phyloP scores from a whole-genome alignment of 371 early-diverging fungal genomes.

The Sporodiniella umbellata region DNA sequence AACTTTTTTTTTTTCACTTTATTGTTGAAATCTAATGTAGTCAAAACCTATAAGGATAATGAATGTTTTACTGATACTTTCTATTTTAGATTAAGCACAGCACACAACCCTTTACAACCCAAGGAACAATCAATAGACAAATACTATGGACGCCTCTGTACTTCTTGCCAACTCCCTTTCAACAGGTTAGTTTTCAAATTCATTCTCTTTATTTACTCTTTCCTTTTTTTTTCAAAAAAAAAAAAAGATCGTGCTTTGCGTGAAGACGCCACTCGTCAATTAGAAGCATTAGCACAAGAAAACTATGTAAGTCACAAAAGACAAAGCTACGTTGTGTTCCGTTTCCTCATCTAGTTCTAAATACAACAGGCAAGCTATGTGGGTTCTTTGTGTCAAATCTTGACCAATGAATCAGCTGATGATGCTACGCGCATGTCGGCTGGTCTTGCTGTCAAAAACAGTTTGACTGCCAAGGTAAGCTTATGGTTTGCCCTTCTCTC shows the following conservation, averaged over 20 bases:
- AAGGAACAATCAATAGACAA: conserved; percentile 37
- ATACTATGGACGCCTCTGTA: conserved; percentile 63
- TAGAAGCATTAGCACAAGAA: conserved; percentile 70
- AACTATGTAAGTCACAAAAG: conserved; percentile 68
- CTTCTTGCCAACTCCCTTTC: conserved; percentile 62
- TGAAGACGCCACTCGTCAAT: conserved; percentile 75
- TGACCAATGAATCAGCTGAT: conserved; percentile 68
- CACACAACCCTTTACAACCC: conserved; percentile 72
- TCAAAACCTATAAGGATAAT: neutral
- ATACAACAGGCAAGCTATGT: conserved; percentile 79
- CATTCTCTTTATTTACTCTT: conserved; percentile 43
- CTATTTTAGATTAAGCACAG: conserved; percentile 50
- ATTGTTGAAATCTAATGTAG: too few species aligned
- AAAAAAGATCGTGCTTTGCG: conserved; percentile 44
- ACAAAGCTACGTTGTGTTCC: conserved; percentile 41
- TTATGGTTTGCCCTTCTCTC: too few species aligned
- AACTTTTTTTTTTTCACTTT: too few species aligned
- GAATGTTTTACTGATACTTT: neutral
- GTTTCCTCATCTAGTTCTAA: conserved; percentile 60
- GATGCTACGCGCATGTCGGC: conserved; percentile 73
- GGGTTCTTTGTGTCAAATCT: conserved; percentile 74
- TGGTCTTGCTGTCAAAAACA: conserved; percentile 91
- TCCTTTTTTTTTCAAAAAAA: conserved; percentile 2
- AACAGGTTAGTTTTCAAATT: conserved; percentile 37
- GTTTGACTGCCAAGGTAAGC: conserved; percentile 81